phyloP scores from a whole-genome alignment of 179 eudicot species.

The Beta macrorhiza region DNA sequence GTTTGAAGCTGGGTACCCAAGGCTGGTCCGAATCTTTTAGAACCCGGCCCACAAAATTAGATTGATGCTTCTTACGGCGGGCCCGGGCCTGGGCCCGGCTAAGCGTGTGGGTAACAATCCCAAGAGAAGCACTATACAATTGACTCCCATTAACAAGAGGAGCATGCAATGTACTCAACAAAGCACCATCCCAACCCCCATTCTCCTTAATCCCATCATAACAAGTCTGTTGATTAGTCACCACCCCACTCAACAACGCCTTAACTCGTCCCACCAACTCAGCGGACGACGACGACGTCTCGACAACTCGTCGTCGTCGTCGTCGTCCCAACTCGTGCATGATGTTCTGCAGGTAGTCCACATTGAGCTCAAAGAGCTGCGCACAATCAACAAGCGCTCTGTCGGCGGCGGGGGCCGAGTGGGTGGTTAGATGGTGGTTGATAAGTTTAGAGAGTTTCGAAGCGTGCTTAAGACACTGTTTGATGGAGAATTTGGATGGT shows the following conservation, averaged over 20 bases:
- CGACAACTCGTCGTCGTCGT: not conserved
- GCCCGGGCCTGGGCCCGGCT: not conserved
- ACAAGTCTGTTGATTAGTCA: conserved; percentile 22
- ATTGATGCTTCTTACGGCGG: not conserved
- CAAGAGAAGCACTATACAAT: conserved; percentile 21
- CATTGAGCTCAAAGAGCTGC: conserved; percentile 17
- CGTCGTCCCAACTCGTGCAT: not conserved
- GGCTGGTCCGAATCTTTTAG: not conserved
- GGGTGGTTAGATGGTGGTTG: not conserved
- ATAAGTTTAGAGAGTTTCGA: conserved; percentile 7
- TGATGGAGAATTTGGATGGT: conserved; percentile 20
- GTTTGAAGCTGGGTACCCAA: not conserved
- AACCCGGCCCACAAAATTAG: not conserved
- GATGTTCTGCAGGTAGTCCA: conserved; percentile 16
- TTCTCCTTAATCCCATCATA: conserved; percentile 18
- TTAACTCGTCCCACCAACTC: conserved; percentile 18
- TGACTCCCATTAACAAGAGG: conserved; percentile 20
- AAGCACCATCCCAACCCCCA: not conserved
- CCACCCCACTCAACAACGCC: conserved; percentile 19
- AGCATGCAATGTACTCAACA: conserved; percentile 5
- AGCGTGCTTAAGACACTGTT: conserved; percentile 17
- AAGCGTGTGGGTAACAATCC: conserved; percentile 22
- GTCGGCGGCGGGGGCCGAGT: not conserved
- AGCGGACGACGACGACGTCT: not conserved
- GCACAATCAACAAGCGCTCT: conserved; percentile 15